Percentiles rank a stretch among this genome's conserved stretches.
These are phyloP conservation scores for Hypoxylon cercidicola DNA, from an alignment of 495 filamentous ascomycete genomes.

Conservation along the genomic window DNA sequence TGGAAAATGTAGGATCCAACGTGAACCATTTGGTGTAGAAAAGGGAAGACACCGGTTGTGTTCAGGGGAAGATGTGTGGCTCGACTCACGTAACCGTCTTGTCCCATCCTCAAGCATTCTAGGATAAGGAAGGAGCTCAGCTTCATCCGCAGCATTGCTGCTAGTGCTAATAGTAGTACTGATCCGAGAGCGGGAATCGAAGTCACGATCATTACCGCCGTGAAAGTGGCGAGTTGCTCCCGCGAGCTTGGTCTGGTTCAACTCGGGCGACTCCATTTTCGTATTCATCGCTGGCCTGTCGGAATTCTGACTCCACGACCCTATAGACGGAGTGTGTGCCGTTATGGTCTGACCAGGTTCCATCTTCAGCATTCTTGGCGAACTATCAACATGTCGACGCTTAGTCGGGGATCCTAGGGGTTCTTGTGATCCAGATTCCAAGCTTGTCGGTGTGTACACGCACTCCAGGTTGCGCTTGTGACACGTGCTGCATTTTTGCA, in stretches of 20 bases:
- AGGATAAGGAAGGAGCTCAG: slow-evolving; percentile 64
- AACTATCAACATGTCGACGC: slow-evolving; percentile 55
- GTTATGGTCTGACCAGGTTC: slow-evolving; percentile 28
- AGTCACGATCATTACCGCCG: slow-evolving; percentile 50
- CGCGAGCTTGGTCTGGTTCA: slow-evolving; percentile 31
- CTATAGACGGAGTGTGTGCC: slow-evolving; percentile 28
- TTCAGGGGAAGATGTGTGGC: background rate
- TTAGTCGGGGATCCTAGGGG: slow-evolving; percentile 56
- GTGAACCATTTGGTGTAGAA: background rate
- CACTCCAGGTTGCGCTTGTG: slow-evolving; percentile 66
- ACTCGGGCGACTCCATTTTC: slow-evolving; percentile 21
- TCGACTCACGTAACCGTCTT: slow-evolving; percentile 63
- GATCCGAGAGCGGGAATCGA: slow-evolving; percentile 63
- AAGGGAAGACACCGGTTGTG: background rate
- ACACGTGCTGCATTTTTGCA: slow-evolving; percentile 76
- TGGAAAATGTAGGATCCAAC: background rate
- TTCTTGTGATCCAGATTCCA: slow-evolving; percentile 49
- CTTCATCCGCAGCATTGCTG: slow-evolving; percentile 65
- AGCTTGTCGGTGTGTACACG: slow-evolving; percentile 54
- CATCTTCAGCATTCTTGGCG: slow-evolving; percentile 43
- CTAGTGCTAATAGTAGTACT: slow-evolving; percentile 53
- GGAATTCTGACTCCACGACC: slow-evolving; percentile 36
- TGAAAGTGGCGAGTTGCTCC: slow-evolving; percentile 44
- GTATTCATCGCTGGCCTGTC: slow-evolving; percentile 30
- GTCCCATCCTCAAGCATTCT: slow-evolving; percentile 70